Evolutionary conservation across 331 rosid genomes (phyloP), one percentile per base, ranked within the genome.

Genomic region (Malus hybrid): DNA sequence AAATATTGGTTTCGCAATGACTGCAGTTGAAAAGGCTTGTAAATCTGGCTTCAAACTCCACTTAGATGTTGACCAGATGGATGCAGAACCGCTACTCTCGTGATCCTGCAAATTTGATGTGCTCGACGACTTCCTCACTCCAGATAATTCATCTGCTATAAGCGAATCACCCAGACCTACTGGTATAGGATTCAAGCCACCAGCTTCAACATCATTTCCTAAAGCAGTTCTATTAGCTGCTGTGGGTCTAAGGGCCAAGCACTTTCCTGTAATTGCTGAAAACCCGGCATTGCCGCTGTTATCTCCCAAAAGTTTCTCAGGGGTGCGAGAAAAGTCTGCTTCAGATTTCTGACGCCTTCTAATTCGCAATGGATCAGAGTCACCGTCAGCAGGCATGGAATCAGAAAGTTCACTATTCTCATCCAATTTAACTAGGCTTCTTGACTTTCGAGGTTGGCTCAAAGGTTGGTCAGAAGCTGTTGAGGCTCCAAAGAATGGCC

Each of bases 101-200:
- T 87, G 91, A 56, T 88, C 99, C 61, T 87, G 92, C 82, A 94
- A 92, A 83, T 89, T 86, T 5, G 99, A 82, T 53, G 97, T 84
- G 77, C 99, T 94, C 5, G 90, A 90, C 8, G 99, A 94, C 86
- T 90, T 94, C 79, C 88, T 86, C 65, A 94, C 92, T 6, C 86
- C 82, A 34, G 71, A 78, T 52, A 83, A 82, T 14, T 78, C 77
- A 7, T 86, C 92, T 16, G 82, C 48, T 57, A 75, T 34, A n/a
- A 60, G 44, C 5, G 88, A 83, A 71, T 92, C 96, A 74, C 82
- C 91, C 46, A 70, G 14, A 61, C 87, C 84, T 6, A 72, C 70
- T 53, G 87, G 79, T 68, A 79, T 76, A 34, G 83, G 81, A 75
- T 68, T 86, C 76, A 76, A 66, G 13, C 89, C 90, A 63, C 63